A percentile compares a stretch with the other conserved stretches of the same genome.
phyloP scores from a whole-genome alignment of 2,329 filamentous ascomycete genomes.

The Tolypocladium paradoxum region DNA sequence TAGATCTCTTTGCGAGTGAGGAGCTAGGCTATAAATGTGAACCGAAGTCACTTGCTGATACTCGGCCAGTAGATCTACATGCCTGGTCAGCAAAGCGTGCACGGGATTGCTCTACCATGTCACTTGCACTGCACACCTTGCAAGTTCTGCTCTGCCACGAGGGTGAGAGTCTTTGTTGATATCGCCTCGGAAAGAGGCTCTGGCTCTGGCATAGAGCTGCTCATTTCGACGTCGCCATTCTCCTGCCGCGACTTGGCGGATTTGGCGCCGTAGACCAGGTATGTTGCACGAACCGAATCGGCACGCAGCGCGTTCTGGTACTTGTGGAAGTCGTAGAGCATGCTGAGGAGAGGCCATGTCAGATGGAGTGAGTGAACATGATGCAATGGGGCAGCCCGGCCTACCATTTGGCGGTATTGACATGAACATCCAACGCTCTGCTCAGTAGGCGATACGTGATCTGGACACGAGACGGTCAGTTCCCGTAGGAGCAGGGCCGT shows the following conservation, averaged over 20 bases:
- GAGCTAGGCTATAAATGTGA: constrained; percentile 78
- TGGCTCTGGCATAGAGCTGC: constrained; percentile 49
- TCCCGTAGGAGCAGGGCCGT: not conserved
- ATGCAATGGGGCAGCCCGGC: constrained; percentile 13
- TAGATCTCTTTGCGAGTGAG: constrained; percentile 57
- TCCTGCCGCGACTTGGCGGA: constrained; percentile 26
- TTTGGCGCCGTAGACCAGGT: constrained; percentile 67
- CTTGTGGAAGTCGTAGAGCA: constrained; percentile 81
- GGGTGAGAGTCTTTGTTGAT: constrained; percentile 46
- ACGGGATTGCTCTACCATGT: not conserved
- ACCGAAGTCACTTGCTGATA: constrained; percentile 69
- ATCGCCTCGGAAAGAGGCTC: constrained; percentile 36
- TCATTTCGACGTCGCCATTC: constrained; percentile 60
- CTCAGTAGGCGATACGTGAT: constrained; percentile 81
- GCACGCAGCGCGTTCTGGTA: constrained; percentile 74
- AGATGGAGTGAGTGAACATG: not conserved
- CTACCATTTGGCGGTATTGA: constrained; percentile 82
- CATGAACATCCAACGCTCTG: constrained; percentile 71
- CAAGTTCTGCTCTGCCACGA: constrained; percentile 64
- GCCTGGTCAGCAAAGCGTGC: constrained; percentile 3
- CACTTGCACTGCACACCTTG: constrained; percentile 38
- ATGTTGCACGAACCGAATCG: constrained; percentile 79
- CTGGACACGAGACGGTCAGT: constrained; percentile 31
- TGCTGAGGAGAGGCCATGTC: constrained; percentile 36
- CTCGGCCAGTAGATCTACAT: constrained; percentile 49